Evolutionary conservation across 352 stramenopile genomes (phyloP).

Genomic region (Globisporangium recalcitrans): DNA sequence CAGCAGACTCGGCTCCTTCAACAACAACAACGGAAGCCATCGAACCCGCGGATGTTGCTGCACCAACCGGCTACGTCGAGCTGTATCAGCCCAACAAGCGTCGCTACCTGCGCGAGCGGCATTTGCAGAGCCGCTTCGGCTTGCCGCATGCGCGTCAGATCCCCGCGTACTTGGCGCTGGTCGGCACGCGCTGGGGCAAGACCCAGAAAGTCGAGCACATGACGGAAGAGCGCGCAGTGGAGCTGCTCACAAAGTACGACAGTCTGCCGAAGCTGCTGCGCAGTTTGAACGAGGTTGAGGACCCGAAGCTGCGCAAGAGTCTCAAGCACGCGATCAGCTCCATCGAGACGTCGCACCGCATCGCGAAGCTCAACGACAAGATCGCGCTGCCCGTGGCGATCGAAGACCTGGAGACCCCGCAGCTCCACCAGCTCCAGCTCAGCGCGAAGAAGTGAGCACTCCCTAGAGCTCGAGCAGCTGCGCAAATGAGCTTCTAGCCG

Average conservation of each 20-base stretch:
- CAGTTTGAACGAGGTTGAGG: conserved; percentile 55
- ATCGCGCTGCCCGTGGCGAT: conserved; percentile 51
- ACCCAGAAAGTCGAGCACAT: conserved; percentile 52
- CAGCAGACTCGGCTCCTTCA: not conserved
- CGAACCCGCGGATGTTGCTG: not conserved
- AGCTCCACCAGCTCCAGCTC: conserved; percentile 20
- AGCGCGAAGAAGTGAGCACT: not conserved
- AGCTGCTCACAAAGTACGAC: conserved; percentile 59
- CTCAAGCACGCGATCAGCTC: conserved; percentile 67
- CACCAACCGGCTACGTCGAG: conserved; percentile 27
- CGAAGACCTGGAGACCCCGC: conserved; percentile 34
- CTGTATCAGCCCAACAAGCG: conserved; percentile 75
- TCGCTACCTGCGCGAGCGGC: conserved; percentile 56
- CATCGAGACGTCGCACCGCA: conserved; percentile 76
- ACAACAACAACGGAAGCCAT: not conserved
- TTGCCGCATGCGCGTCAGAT: conserved; percentile 39
- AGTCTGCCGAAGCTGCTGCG: conserved; percentile 52
- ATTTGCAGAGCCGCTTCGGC: conserved; percentile 56
- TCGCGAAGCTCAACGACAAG: conserved; percentile 56
- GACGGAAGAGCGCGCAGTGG: conserved; percentile 47
- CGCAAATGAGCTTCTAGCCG: not conserved
- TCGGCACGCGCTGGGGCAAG: conserved; percentile 65
- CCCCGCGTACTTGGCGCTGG: conserved; percentile 59
- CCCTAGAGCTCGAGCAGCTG: not conserved
- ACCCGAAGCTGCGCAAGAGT: conserved; percentile 42